Evolutionary conservation across 176 grass and related monocot species (phyloP).

Genomic region (Pontederia paniculata): DNA sequence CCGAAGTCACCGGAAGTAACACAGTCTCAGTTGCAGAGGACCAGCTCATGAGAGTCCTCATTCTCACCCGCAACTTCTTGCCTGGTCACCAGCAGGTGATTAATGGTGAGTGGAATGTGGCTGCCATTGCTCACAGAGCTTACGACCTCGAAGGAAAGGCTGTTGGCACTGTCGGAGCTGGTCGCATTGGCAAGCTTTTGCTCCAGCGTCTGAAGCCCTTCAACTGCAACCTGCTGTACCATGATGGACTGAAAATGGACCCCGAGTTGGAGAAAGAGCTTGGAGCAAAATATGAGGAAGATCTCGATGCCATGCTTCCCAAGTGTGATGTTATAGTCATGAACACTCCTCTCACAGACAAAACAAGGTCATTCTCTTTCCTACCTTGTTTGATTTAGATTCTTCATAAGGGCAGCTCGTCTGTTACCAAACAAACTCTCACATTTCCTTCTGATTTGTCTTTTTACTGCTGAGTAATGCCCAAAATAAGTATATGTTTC

Average conservation of each 20-base stretch:
- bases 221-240: constrained; percentile 79
- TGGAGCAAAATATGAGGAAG: constrained; percentile 72
- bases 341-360: constrained; percentile 87
- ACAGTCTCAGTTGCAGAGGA: constrained; percentile 78
- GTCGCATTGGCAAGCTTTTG: constrained; percentile 75
- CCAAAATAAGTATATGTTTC: too few relatives aligned
- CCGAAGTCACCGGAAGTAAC: constrained; percentile 90
- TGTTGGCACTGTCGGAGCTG: constrained; percentile 75
- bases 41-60: constrained; percentile 71
- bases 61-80: constrained; percentile 75
- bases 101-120: constrained; percentile 81
- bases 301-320: constrained; percentile 78
- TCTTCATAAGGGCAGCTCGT: too few relatives aligned
- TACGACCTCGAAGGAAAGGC: constrained; percentile 93
- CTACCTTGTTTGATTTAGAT: background rate
- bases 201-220: constrained; percentile 80
- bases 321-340: constrained; percentile 84
- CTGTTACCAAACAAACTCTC: too few relatives aligned
- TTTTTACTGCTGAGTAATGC: too few relatives aligned
- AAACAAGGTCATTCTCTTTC: constrained; percentile 48
- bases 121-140: constrained; percentile 65
- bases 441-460: too few relatives aligned
- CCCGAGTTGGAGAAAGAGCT: constrained; percentile 77
- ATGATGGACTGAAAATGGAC: constrained; percentile 54
- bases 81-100: constrained; percentile 73